Evolutionary conservation across 2,329 filamentous ascomycete genomes (phyloP).

Genomic region (Chalaropsis ovoidea): DNA sequence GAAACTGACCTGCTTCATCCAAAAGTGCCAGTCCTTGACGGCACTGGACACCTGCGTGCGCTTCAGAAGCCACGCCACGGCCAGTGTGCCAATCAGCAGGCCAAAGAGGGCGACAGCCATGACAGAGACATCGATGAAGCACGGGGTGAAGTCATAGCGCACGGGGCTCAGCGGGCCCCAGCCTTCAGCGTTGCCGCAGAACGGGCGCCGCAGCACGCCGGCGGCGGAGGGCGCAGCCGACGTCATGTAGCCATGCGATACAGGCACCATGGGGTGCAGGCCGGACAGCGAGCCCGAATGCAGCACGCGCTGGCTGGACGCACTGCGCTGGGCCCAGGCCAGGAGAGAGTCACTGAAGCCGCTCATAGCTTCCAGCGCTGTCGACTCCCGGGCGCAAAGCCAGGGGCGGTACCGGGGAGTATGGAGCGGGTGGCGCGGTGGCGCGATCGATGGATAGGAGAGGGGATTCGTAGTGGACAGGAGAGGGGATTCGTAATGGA

Average conservation of each 20-base stretch:
- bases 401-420: not conserved
- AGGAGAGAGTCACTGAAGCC: conserved; percentile 24
- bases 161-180: conserved; percentile 87
- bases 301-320: conserved; percentile 39
- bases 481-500: not conserved
- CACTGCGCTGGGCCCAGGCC: conserved; percentile 25
- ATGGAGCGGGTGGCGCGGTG: not conserved
- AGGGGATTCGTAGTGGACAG: not conserved
- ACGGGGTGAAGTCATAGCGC: conserved; percentile 91
- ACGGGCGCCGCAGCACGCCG: conserved; percentile 49
- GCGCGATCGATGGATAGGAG: not conserved
- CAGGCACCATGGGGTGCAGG: conserved; percentile 40
- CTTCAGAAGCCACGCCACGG: conserved; percentile 68
- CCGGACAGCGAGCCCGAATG: conserved; percentile 54
- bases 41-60: conserved; percentile 57
- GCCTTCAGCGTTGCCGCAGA: conserved; percentile 83
- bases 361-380: conserved; percentile 16
- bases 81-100: conserved; percentile 62
- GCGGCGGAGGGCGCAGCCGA: conserved; percentile 30
- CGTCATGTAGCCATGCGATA: conserved; percentile 49
- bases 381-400: conserved; percentile 11
- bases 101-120: conserved; percentile 68
- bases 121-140: conserved; percentile 90
- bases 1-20: conserved; percentile 66
- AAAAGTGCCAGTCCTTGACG: conserved; percentile 84